Evolutionary conservation across 352 stramenopile species (phyloP), one percentile per base, ranked within the genome.

Genomic region (Elongisporangium senticosum): DNA sequence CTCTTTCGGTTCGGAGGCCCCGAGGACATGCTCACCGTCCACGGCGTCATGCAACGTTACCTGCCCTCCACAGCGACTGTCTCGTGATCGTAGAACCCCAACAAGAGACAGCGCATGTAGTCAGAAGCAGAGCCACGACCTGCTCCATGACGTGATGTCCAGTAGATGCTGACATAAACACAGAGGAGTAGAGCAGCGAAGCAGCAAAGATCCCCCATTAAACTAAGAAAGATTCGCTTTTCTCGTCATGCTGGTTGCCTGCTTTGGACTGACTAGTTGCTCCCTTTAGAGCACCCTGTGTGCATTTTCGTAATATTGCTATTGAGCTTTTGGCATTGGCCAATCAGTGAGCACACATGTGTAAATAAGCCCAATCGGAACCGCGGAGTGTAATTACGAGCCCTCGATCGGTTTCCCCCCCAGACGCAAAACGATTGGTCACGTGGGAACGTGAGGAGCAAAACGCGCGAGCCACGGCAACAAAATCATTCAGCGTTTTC

Each of bases 1-100:
- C 65, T 92, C 51, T 70, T 86, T 58, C 83, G 80, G 28, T 86
- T 90, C 20, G 77, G 63, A 33, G 69, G 63, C n/a, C 67, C 68
- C 13, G 78, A 90, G 6, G 79, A 92, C 62, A 62, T 90, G 52
- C 60, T 83, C 54, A 51, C 71, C 2, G 74, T 89, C 53, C 68
- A 83, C 53, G 55, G 64, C 49, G 66, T 62, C 65, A 71, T 90
- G 33, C 68, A 76, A 55, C 53, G 62, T 52, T 72, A 79, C 64
- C 58, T 81, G 56, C 58, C 59, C 52, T 68, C 67, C 51, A 58
- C 61, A 65, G 47, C 62, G 56, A 51, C 43, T 21, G 26, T 54
- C 15, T 70, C 68, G 17, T 72, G 57, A 43, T 43, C 11, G 33
- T 43, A 43, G 33, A 43, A 43, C 33, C 33, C 7, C 23, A 26